Evolutionary conservation across 2,329 filamentous ascomycete genomes (phyloP).

Genomic region (Aureobasidium lini): DNA sequence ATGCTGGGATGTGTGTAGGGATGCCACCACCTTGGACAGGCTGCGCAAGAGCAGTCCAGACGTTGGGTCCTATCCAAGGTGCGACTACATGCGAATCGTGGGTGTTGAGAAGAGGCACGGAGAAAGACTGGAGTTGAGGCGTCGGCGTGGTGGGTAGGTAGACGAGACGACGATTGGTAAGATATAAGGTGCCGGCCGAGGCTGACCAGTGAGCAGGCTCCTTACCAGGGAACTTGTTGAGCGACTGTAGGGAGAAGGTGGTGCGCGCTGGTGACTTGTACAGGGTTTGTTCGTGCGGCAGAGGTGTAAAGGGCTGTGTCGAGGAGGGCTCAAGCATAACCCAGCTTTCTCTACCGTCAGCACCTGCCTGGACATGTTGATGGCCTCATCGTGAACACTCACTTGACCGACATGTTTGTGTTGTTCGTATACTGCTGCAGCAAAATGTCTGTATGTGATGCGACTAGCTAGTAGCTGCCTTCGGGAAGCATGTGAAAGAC

Average conservation of each 20-base stretch:
- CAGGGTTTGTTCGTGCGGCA: constrained; percentile 75
- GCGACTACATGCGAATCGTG: constrained; percentile 79
- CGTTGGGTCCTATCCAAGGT: constrained; percentile 88
- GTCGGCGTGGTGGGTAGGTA: constrained; percentile 72
- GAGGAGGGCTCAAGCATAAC: constrained; percentile 72
- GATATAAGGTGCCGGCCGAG: constrained; percentile 21
- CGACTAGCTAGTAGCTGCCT: not conserved
- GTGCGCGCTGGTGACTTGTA: constrained; percentile 75
- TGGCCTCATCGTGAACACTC: not conserved
- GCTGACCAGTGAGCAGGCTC: constrained; percentile 25
- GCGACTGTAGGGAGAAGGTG: constrained; percentile 64
- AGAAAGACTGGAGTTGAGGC: constrained; percentile 72
- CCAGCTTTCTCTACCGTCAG: constrained; percentile 52
- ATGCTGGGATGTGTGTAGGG: constrained; percentile 60
- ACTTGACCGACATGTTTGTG: constrained; percentile 16
- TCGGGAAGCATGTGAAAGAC: constrained; percentile 3
- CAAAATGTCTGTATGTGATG: not conserved
- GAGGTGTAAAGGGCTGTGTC: constrained; percentile 60
- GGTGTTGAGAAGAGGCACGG: constrained; percentile 77
- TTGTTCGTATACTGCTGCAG: not conserved
- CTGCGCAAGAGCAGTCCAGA: constrained; percentile 73
- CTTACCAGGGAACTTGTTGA: constrained; percentile 44
- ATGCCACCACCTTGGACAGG: constrained; percentile 80
- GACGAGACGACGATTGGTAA: constrained; percentile 56
- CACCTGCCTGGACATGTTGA: constrained; percentile 13